Base-by-base conservation (phyloP, 129 eudicot species). In the Artemisia annua region DNA sequence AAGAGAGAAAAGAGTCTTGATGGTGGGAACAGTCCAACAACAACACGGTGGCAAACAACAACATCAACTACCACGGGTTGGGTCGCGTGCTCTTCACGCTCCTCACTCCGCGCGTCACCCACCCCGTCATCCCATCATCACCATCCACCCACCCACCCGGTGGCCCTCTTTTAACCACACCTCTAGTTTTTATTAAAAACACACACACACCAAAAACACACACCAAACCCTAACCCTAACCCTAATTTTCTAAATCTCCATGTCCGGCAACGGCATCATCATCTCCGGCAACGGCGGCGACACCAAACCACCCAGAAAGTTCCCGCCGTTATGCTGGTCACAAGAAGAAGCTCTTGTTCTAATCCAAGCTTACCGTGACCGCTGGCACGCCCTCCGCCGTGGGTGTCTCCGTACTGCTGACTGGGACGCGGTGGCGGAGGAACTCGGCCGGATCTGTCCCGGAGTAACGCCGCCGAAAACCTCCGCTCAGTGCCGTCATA, bases 401-500 rank as follows among this genome's bases (percentile, higher is more conserved):
- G 98, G 98, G 0, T 89, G 87, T 76, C 95, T 93, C 56, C 92
- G 98, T 62, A 88, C 98, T 52, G 90, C 95, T 26, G 97, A 93
- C 74, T 93, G 98, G 98, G 95, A 93, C 46, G 88, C 96, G 2
- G 98, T 93, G 5, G 98, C 98, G 13, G 90, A 78, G 10, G 71
- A 88, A 20, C 87, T 94, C 15, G 80, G 84, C 16, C 62, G 57
- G 53, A 69, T 83, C 53, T 94, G 86, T 60, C 90, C 97, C 8
- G 91, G 78, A n/a, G 90, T 86, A 0, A 50, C 75, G 2, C 95
- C 86, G 4, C 77, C 92, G 11, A 94, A 94, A 86, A 93, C 98
- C 16, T 88, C 98, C 70, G 97, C 95, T 9, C 98, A 94, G 95
- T 94, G 98, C 83, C 98, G 98, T 32, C 98, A 94, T 81, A 94